A percentile compares a stretch with the other conserved stretches of the same genome.
These are phyloP conservation scores for Mycena epipterygia DNA, from an alignment of 768 basidiomycete species.

Conservation along the genomic window DNA sequence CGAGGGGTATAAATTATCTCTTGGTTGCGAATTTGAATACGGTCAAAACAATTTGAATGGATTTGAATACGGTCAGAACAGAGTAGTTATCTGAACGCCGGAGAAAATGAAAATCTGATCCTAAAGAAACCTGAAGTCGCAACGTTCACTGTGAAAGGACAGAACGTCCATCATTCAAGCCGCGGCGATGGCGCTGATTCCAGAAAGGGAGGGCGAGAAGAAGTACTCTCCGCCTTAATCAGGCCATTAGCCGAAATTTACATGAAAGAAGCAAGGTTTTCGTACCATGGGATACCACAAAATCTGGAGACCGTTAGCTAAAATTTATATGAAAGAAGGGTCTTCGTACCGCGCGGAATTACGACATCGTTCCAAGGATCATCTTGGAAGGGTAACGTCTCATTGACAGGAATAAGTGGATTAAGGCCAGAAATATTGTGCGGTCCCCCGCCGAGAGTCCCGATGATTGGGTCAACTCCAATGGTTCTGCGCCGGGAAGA, in stretches of 20 bases:
- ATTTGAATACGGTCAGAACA: too few relatives aligned
- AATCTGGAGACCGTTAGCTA: conserved; percentile 10
- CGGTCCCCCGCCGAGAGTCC: conserved; percentile 15
- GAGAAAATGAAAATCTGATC: not conserved
- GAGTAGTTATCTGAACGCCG: too few relatives aligned
- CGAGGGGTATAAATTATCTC: too few relatives aligned
- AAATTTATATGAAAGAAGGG: not conserved
- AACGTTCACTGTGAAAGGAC: too few relatives aligned
- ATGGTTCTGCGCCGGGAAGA: conserved; percentile 4
- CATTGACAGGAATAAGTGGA: conserved; percentile 19
- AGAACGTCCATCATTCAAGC: not conserved
- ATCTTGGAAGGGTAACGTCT: not conserved
- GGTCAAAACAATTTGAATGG: too few relatives aligned
- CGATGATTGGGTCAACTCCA: conserved; percentile 37
- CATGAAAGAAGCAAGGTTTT: too few relatives aligned
- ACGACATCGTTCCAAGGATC: conserved; percentile 27
- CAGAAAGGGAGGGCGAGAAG: conserved; percentile 30
- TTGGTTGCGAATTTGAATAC: too few relatives aligned
- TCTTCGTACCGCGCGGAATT: conserved; percentile 20
- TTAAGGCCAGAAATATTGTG: conserved; percentile 33
- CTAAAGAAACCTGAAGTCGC: too few relatives aligned
- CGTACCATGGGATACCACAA: conserved; percentile 28
- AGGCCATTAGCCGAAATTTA: too few relatives aligned
- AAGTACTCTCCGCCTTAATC: conserved; percentile 36
- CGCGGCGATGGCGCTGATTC: conserved; percentile 21